phyloP scores from a whole-genome alignment of 2,329 filamentous ascomycete genomes.

The Myriosclerotinia scirpicola region DNA sequence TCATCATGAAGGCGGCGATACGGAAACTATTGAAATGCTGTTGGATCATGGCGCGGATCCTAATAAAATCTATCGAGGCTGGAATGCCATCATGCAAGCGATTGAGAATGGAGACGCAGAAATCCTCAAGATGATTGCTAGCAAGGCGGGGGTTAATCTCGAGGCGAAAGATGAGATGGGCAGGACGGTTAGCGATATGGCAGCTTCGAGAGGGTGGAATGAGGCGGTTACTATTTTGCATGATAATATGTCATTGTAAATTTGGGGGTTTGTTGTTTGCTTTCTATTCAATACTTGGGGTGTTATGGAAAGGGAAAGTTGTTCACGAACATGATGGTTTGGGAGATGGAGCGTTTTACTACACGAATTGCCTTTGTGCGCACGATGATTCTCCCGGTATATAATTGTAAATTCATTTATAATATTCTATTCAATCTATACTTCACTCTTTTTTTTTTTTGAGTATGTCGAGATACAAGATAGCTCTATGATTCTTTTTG shows the following conservation, averaged over 20 bases:
- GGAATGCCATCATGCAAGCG: slow-evolving; percentile 65
- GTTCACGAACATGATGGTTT: background rate
- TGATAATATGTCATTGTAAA: slow-evolving; percentile 23
- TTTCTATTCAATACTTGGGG: background rate
- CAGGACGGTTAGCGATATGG: slow-evolving; percentile 57
- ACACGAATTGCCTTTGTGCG: no score
- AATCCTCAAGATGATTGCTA: slow-evolving; percentile 53
- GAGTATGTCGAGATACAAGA: no score
- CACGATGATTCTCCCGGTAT: no score
- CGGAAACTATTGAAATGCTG: slow-evolving; percentile 61
- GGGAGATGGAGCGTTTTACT: no score
- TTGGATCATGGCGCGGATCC: slow-evolving; percentile 64
- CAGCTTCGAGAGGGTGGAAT: slow-evolving; percentile 56
- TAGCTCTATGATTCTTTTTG: no score
- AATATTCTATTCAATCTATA: no score
- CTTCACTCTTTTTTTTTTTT: no score
- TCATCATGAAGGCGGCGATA: slow-evolving; percentile 55
- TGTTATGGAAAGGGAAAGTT: no score
- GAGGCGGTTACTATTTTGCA: slow-evolving; percentile 47
- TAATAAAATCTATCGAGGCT: slow-evolving; percentile 66
- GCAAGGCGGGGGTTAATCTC: slow-evolving; percentile 53
- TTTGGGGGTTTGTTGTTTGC: background rate
- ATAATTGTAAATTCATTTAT: no score
- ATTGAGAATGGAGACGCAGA: slow-evolving; percentile 61
- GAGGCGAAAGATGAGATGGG: slow-evolving; percentile 54